phyloP scores from a whole-genome alignment of 805 yeast species.

The Barnettozyma salicaria region DNA sequence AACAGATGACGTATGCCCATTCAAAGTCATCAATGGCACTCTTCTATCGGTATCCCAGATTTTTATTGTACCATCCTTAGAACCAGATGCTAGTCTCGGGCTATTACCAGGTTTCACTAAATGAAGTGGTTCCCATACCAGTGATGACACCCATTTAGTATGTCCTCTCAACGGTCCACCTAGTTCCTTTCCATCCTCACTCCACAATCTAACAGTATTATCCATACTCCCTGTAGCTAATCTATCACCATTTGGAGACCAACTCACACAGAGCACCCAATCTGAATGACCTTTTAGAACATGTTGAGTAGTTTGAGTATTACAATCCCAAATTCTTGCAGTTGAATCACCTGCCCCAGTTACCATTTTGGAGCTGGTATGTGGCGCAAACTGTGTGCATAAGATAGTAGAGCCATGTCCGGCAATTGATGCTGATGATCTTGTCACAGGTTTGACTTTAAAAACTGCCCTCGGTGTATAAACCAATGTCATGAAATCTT shows the following conservation, averaged over 20 bases:
- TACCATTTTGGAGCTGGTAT: conserved; percentile 76
- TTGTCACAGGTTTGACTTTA: conserved; percentile 84
- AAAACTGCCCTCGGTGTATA: conserved; percentile 94
- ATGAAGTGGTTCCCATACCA: conserved; percentile 94
- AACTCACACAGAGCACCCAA: conserved; percentile 89
- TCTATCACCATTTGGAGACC: conserved; percentile 87
- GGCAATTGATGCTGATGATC: conserved; percentile 86
- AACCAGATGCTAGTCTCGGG: conserved; percentile 76
- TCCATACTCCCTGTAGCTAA: conserved; percentile 98
- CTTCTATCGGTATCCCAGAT: conserved; percentile 83
- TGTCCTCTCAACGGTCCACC: conserved; percentile 81
- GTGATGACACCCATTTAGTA: conserved; percentile 79
- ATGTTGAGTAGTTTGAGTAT: conserved; percentile 83
- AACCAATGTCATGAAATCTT: conserved; percentile 84
- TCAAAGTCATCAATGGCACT: conserved; percentile 59
- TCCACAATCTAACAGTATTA: conserved; percentile 83
- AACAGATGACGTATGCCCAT: conserved; percentile 85
- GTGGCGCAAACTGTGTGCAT: conserved; percentile 91
- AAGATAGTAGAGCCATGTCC: conserved; percentile 95
- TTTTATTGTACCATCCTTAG: conserved; percentile 85
- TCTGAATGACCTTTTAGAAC: conserved; percentile 80
- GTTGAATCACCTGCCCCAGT: conserved; percentile 97
- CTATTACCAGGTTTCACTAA: conserved; percentile 56
- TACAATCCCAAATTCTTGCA: conserved; percentile 95
- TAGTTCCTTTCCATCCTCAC: conserved; percentile 61